Percentiles rank a stretch among this genome's conserved stretches.
These are phyloP conservation scores for Climacium dendroides DNA, from an alignment of 225 moss, liverwort and hornwort species.

Conservation along the genomic window DNA sequence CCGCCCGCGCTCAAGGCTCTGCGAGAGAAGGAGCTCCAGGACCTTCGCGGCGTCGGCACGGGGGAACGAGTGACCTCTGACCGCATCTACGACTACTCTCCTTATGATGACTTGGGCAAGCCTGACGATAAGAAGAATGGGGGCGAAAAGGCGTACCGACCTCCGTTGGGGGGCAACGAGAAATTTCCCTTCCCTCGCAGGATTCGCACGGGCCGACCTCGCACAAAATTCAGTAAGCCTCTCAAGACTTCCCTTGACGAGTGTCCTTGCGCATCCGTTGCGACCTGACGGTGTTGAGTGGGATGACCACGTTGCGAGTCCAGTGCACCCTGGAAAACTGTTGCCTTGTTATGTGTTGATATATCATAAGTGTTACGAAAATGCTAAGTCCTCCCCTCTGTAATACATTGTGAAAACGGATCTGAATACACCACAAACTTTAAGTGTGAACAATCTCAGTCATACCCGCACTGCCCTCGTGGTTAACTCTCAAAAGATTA, in stretches of 20 bases:
- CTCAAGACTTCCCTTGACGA: neutral
- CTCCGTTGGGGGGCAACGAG: conserved; percentile 33
- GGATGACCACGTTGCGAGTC: neutral
- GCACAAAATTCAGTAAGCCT: neutral
- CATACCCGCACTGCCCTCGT: neutral
- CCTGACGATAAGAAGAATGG: neutral
- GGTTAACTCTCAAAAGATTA: neutral
- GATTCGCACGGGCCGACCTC: conserved; percentile 37
- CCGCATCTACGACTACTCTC: conserved; percentile 60
- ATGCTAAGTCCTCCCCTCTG: neutral
- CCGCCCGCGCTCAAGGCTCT: conserved; percentile 32
- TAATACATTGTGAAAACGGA: neutral
- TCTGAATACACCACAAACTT: neutral
- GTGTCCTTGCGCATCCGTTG: neutral
- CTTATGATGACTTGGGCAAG: conserved; percentile 45
- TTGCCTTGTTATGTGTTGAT: neutral
- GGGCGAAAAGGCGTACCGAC: neutral
- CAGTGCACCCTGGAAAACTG: neutral
- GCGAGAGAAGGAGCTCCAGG: conserved; percentile 30
- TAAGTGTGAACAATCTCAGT: neutral
- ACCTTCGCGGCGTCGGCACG: conserved; percentile 33
- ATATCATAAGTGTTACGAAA: neutral
- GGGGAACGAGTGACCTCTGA: conserved; percentile 30
- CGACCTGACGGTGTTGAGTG: neutral
- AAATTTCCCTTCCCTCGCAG: conserved; percentile 49